These are phyloP conservation scores for Aspergillus fumigatus DNA, from an alignment of 2,329 filamentous ascomycete species.

Conservation along the genomic window DNA sequence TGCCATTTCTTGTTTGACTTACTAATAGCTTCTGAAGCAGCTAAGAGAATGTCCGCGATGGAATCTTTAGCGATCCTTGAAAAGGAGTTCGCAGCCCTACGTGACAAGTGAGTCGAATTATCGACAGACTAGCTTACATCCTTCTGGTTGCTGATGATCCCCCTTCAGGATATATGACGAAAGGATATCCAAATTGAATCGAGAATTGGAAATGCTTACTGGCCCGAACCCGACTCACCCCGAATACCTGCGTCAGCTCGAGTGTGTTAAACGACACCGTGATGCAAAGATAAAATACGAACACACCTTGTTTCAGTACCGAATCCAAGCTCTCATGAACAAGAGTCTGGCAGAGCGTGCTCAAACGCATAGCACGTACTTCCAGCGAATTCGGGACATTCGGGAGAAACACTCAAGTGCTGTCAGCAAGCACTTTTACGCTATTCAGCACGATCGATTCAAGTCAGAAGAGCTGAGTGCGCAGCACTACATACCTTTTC, in stretches of 20 bases:
- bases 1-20: not conserved
- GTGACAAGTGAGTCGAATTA: constrained; percentile 51
- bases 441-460: constrained; percentile 83
- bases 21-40: constrained; percentile 50
- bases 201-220: constrained; percentile 57
- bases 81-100: constrained; percentile 79
- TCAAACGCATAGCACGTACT: constrained; percentile 85
- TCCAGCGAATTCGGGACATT: constrained; percentile 77
- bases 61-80: constrained; percentile 77
- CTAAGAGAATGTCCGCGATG: constrained; percentile 73
- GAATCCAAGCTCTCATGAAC: constrained; percentile 66
- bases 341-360: constrained; percentile 76
- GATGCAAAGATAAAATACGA: constrained; percentile 76
- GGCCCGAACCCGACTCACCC: constrained; percentile 67
- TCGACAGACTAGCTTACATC: not conserved
- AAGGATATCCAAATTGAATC: constrained; percentile 73
- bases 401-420: constrained; percentile 75
- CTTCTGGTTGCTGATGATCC: constrained; percentile 9
- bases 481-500: constrained; percentile 78
- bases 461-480: constrained; percentile 72
- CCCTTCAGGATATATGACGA: constrained; percentile 74
- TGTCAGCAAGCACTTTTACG: constrained; percentile 85
- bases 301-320: constrained; percentile 67
- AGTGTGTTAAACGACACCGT: constrained; percentile 76
- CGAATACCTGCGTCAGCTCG: constrained; percentile 85